Evolutionary conservation across 1,284 basidiomycete species (phyloP), one percentile per base, ranked within the genome.

Genomic region (Boletus mariae): DNA sequence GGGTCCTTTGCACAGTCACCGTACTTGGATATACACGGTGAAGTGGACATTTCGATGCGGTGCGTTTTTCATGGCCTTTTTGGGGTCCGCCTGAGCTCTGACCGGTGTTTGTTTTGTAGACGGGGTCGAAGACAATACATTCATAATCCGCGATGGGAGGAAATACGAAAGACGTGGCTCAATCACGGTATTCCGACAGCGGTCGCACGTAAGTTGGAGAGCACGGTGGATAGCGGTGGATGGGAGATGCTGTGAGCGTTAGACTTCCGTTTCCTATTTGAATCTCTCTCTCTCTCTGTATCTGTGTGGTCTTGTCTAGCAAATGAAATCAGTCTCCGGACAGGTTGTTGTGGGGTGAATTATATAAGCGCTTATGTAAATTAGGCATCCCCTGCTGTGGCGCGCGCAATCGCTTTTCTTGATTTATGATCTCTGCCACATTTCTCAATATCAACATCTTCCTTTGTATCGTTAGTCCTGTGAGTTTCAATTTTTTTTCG

Each of bases 11-110:
- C 83, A 1, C 83, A 85, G 23, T 92, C 94, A 44, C 95, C 97
- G 0, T 99, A 98, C 17, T 79, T 99, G 41, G 97, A 99, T 62
- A 83, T 85, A 4, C 96, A 99, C 59, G 97, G 97, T 0, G 96
- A 99, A 68, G 82, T 94, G 4, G 97, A 99, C 69, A 78, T 91
- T 15, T 92, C 90, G 1, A 91, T 98, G 84, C 84, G 93, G 90
- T 94, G 69, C 66, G 80, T 40, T 23, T 23, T 40, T 40, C 20
- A 6, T 15, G 13, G 15, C 5, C 5, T 35, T 8, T 7, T n/a
- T 4, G 15, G 34, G 6, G 34, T 35, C 3, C 34, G 5, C n/a
- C 20, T 40, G 20, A 40, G 3, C 11, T 20, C 17, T 20, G 17
- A 11, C 20, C 11, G 12, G 38, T 40, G 37, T 38, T 10, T 35